Percentiles rank a stretch among this genome's conserved stretches.
These are phyloP conservation scores for Durotheca rogersii DNA, from an alignment of 495 filamentous ascomycete genomes.

Conservation along the genomic window DNA sequence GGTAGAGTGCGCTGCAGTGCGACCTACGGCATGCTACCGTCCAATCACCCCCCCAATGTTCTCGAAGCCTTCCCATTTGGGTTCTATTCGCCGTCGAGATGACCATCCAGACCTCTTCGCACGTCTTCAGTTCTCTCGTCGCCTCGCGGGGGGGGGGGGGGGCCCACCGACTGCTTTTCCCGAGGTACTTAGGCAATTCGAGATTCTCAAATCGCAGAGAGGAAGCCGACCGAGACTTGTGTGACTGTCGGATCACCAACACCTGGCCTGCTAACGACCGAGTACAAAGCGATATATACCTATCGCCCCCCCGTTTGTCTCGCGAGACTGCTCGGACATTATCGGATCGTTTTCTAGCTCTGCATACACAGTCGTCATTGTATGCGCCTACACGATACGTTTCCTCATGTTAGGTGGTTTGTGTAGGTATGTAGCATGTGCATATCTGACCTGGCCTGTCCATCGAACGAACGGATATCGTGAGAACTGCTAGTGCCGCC, in stretches of 20 bases:
- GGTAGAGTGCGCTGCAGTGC: constrained; percentile 25
- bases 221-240: neutral
- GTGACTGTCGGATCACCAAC: too few species aligned
- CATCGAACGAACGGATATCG: too few species aligned
- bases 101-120: constrained; percentile 30
- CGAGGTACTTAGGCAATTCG: constrained; percentile 2
- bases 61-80: constrained; percentile 38
- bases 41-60: constrained; percentile 31
- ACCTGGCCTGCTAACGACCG: too few species aligned
- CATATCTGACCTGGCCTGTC: too few species aligned
- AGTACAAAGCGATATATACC: too few species aligned
- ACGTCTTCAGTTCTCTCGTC: constrained; percentile 6
- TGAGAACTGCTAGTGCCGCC: neutral
- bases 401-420: too few species aligned
- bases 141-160: neutral
- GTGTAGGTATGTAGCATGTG: too few species aligned
- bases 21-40: constrained; percentile 25
- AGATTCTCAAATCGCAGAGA: constrained; percentile 11
- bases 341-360: constrained; percentile 11
- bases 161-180: neutral
- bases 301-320: too few species aligned
- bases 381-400: too few species aligned
- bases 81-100: constrained; percentile 28
- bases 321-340: too few species aligned
- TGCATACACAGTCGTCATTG: too few species aligned